These are phyloP conservation scores for Candida freyschussii DNA, from an alignment of 1,139 yeast genomes.

Conservation along the genomic window DNA sequence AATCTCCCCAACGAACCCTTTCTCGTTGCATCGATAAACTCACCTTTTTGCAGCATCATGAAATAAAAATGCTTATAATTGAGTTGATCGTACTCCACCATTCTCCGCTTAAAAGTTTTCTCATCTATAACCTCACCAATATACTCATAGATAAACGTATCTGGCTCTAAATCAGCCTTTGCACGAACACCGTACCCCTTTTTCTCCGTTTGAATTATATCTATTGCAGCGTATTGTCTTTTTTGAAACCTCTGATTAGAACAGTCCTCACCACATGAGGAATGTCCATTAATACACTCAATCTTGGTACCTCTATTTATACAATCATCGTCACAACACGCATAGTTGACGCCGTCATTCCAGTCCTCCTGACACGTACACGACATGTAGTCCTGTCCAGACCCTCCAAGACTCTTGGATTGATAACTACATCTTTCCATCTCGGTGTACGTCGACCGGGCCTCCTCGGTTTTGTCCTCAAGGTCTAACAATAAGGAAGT, in stretches of 20 bases:
- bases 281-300: constrained; percentile 68
- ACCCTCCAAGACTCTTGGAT: constrained; percentile 53
- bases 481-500: constrained; percentile 39
- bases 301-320: constrained; percentile 88
- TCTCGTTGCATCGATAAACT: constrained; percentile 89
- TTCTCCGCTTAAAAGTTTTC: constrained; percentile 61
- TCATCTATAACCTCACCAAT: constrained; percentile 92
- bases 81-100: constrained; percentile 64
- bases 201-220: constrained; percentile 72
- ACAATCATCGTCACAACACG: constrained; percentile 88
- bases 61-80: constrained; percentile 87
- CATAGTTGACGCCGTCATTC: constrained; percentile 44
- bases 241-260: constrained; percentile 84
- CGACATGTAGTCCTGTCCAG: constrained; percentile 78
- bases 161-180: constrained; percentile 48
- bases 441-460: constrained; percentile 50
- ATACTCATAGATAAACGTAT: constrained; percentile 80
- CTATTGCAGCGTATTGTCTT: constrained; percentile 63
- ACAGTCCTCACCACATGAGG: constrained; percentile 71
- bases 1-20: constrained; percentile 87
- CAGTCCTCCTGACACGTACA: constrained; percentile 66
- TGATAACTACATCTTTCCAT: constrained; percentile 59
- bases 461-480: constrained; percentile 68
- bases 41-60: constrained; percentile 94
- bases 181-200: constrained; percentile 93